phyloP scores from a whole-genome alignment of 441 rosid species.

The Brassica balearica region DNA sequence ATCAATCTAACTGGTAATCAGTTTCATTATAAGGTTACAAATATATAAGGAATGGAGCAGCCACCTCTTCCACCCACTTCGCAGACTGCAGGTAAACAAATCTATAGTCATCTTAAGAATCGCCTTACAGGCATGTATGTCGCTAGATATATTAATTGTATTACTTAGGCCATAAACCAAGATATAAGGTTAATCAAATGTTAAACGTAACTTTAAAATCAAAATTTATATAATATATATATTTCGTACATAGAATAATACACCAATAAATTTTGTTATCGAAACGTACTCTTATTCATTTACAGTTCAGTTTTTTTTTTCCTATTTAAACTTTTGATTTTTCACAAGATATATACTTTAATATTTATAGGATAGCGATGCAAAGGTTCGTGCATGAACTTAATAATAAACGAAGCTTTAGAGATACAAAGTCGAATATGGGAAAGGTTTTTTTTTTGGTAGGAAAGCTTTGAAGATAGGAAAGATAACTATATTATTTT shows the following conservation, averaged over 20 bases:
- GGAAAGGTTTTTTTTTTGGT: no score
- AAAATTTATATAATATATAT: background rate
- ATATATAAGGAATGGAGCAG: no score
- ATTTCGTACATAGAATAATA: background rate
- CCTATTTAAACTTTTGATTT: background rate
- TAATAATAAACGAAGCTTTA: background rate
- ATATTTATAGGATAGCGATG: conserved; percentile 20
- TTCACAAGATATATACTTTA: conserved; percentile 13
- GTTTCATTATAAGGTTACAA: no score
- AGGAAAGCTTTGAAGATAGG: no score
- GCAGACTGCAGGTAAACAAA: no score
- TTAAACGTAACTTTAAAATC: background rate
- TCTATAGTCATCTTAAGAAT: no score
- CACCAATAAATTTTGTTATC: conserved; percentile 7
- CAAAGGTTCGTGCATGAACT: conserved; percentile 38
- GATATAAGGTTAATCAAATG: background rate
- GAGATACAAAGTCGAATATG: conserved; percentile 34
- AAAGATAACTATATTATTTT: no score
- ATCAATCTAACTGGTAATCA: no score
- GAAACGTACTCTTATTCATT: conserved; percentile 19
- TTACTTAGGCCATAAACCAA: background rate
- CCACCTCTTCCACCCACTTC: no score
- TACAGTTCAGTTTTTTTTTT: background rate
- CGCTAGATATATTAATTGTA: background rate
- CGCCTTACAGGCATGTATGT: no score